Evolutionary conservation across 176 grass and related monocot genomes (phyloP), one percentile per base, ranked within the genome.

Genomic region (Avena sativa): DNA sequence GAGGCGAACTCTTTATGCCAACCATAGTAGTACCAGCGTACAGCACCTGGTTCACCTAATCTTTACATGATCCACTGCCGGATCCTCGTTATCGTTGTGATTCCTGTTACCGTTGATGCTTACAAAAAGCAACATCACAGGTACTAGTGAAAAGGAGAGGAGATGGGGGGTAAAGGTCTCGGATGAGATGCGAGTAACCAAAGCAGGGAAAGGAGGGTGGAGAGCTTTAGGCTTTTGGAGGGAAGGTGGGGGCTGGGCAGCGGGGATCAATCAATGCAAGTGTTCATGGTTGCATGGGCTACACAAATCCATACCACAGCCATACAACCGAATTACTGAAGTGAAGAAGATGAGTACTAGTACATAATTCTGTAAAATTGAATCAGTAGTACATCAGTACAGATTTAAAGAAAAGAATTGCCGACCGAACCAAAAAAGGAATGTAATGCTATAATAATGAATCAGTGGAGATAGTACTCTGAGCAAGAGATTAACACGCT

Each of bases 141-240:
- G 49, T 66, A 26, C 76, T 79, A 87, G 73, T 84, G 40, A 43
- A 88, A 91, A 88, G 60, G 49, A 40, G 55, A 81, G 60, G 38
- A n/a, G 23, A 17, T 69, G 87, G 71, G 71, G 70, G 53, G n/a
- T 17, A 88, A 91, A 91, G 90, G 36, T 86, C 80, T 84, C 32
- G 6, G 46, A 82, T 78, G 63, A n/a, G 83, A 78, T 79, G 63
- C 47, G 69, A 76, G 69, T 85, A 85, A 81, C n/a, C 68, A 88
- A 81, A 81, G 81, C 20, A 51, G 38, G 30, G 72, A 50, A 83
- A 90, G 60, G 74, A 85, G 82, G 81, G 78, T 21, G 4, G 63
- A 57, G 52, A 20, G 62, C 83, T 82, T 75, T 91, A 49, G 72
- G 56, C 64, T 81, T 91, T 77, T 76, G 82, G 43, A 85, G 44